Evolutionary conservation across 2,329 filamentous ascomycete species (phyloP), one percentile per base, ranked within the genome.

Genomic region (Aspergillus awamori): DNA sequence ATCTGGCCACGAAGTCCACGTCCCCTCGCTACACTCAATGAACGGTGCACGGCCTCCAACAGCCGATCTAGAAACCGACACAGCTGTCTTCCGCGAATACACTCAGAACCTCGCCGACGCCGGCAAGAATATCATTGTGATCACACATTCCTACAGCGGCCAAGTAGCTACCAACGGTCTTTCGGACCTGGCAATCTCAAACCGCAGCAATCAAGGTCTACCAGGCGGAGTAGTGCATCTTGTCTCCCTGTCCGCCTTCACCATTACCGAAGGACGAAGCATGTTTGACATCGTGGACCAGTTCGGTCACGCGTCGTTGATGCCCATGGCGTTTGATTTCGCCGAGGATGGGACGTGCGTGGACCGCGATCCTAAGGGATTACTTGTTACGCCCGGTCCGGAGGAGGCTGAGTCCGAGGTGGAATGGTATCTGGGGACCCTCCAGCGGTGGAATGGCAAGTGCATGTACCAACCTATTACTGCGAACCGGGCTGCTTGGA

Each of bases 101-200:
- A 45, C 59, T 15, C 24, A 47, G 22, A 24, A 28, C 20, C 43
- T 64, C 5, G 45, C 22, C 11, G n/a, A 47, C 2, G 53, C 53
- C n/a, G 57, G 62, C 45, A 60, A 33, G 28, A 13, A n/a, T 1
- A 2, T 64, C 4, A 30, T 60, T 3, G 54, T 60, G 3, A 17
- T 62, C n/a, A 55, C 58, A 41, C 62, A 64, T 24, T 64, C 62
- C 13, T 64, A 64, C 45, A 57, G 62, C 6, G 60, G 60, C 1
- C 60, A 62, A n/a, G 53, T 64, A n/a, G 59, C 59, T 7, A 53
- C 57, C 11, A 60, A 64, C 13, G 57, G 48, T 13, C 49, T 64
- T 5, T 7, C 6, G 1, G 52, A 51, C n/a, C 39, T 64, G 0
- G 41, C 41, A 0, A 3, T 10, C 6, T 7, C 51, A 4, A 38